phyloP scores from a whole-genome alignment of 495 filamentous ascomycete species.

The Aspergillus coremiiformis region DNA sequence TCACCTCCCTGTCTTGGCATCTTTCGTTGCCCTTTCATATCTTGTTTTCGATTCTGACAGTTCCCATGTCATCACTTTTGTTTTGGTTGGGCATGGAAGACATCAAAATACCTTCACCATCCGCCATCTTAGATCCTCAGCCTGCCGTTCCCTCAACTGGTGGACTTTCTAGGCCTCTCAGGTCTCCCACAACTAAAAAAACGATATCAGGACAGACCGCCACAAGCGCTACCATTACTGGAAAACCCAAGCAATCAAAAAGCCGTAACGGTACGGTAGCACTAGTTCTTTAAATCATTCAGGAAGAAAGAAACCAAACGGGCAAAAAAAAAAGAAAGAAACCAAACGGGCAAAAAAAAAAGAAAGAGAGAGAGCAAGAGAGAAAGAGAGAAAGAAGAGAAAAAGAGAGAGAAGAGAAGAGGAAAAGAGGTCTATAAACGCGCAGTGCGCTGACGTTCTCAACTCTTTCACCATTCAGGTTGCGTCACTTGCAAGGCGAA shows the following conservation, averaged over 20 bases:
- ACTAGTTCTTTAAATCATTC: slow-evolving; percentile 9
- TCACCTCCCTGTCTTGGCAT: background rate
- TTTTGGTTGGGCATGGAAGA: slow-evolving; percentile 47
- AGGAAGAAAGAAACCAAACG: background rate
- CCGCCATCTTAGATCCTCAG: slow-evolving; percentile 48
- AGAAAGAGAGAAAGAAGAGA: background rate
- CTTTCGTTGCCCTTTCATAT: background rate
- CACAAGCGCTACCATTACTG: slow-evolving; percentile 19
- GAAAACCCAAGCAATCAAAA: slow-evolving; percentile 72
- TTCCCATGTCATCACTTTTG: slow-evolving; percentile 1
- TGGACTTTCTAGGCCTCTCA: slow-evolving; percentile 25
- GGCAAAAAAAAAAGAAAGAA: background rate
- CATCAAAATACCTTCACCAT: slow-evolving; percentile 58
- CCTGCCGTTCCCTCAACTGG: slow-evolving; percentile 21
- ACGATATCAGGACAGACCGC: slow-evolving; percentile 22
- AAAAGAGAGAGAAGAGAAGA: background rate
- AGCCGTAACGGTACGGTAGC: slow-evolving; percentile 67
- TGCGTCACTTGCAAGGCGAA: slow-evolving; percentile 79
- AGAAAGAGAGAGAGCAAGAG: background rate
- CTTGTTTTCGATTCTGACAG: background rate
- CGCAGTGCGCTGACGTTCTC: slow-evolving; percentile 30
- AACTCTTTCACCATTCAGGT: slow-evolving; percentile 40
- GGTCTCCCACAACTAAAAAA: slow-evolving; percentile 25
- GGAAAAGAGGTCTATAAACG: slow-evolving; percentile 5
- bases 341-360: background rate